These are phyloP conservation scores for Pilaira anomala DNA, from an alignment of 192 early-diverging fungal genomes.

Conservation along the genomic window DNA sequence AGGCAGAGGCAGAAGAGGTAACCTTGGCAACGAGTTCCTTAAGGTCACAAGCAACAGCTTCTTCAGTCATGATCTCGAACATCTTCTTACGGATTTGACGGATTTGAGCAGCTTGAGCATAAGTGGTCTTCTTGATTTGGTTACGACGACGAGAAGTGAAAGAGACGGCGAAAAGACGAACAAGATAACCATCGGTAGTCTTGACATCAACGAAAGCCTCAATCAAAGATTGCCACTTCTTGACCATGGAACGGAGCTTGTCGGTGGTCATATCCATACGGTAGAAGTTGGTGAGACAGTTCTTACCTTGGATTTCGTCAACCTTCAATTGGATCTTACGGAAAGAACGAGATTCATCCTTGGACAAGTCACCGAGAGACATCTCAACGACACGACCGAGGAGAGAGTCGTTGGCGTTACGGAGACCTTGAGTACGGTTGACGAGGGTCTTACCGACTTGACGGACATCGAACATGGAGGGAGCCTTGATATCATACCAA, in stretches of 20 bases:
- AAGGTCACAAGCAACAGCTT: constrained; percentile 84
- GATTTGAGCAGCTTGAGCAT: constrained; percentile 96
- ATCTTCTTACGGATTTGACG: constrained; percentile 99
- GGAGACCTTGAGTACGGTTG: constrained; percentile 99
- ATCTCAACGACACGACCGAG: constrained; percentile 96
- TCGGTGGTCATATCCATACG: constrained; percentile 99
- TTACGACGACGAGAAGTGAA: constrained; percentile 93
- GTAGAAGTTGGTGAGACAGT: constrained; percentile 99
- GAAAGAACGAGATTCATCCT: constrained; percentile 88
- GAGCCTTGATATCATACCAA: constrained; percentile 99
- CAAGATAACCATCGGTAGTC: constrained; percentile 99
- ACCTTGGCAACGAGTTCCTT: constrained; percentile 97
- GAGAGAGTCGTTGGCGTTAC: constrained; percentile 91
- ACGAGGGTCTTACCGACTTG: constrained; percentile 98
- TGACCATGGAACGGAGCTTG: constrained; percentile 99
- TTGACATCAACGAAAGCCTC: constrained; percentile 98
- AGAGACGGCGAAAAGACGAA: constrained; percentile 95
- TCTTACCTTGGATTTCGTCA: constrained; percentile 97
- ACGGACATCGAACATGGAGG: constrained; percentile 91
- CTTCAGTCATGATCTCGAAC: constrained; percentile 95
- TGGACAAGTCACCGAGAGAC: constrained; percentile 95
- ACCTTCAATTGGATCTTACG: constrained; percentile 96
- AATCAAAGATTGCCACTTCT: constrained; percentile 99
- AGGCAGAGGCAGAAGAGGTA: constrained; percentile 55
- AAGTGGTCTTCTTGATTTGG: constrained; percentile 98